Conservation (phyloP, 306 rosid species). For the Sphenostylis stenocarpa region DNA sequence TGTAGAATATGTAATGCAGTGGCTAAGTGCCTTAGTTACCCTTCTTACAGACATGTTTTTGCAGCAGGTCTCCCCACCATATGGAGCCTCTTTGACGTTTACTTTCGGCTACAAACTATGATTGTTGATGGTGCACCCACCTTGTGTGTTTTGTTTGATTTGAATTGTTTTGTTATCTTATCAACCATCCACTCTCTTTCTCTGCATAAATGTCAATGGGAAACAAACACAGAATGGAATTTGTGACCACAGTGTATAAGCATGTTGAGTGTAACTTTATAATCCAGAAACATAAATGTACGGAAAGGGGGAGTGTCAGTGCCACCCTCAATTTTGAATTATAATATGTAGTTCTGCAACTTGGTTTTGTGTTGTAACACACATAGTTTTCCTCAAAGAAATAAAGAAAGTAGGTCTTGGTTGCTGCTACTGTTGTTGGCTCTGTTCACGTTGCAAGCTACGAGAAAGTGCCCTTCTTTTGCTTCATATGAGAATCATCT, state of each 20-base stretch:
- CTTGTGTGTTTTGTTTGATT: background rate
- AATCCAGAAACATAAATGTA: background rate
- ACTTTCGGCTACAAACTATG: background rate
- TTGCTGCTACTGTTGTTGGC: background rate
- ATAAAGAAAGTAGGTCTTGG: slow-evolving; percentile 5
- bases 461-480: slow-evolving; percentile 2
- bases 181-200: background rate
- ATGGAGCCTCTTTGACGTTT: background rate
- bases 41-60: background rate
- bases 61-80: background rate
- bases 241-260: no score
- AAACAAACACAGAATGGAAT: background rate
- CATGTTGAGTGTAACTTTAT: background rate
- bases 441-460: background rate
- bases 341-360: background rate
- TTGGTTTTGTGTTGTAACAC: background rate
- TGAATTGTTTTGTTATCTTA: background rate
- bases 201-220: no score
- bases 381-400: slow-evolving; percentile 13
- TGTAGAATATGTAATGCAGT: background rate
- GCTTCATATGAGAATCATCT: slow-evolving; percentile 19
- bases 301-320: background rate
- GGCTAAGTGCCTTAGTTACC: background rate
- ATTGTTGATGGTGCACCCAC: background rate
- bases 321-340: background rate